Percentiles rank a stretch among this genome's conserved stretches.
Conservation (phyloP, 345 rosid genomes). For the Schrenkiella parvula region DNA sequence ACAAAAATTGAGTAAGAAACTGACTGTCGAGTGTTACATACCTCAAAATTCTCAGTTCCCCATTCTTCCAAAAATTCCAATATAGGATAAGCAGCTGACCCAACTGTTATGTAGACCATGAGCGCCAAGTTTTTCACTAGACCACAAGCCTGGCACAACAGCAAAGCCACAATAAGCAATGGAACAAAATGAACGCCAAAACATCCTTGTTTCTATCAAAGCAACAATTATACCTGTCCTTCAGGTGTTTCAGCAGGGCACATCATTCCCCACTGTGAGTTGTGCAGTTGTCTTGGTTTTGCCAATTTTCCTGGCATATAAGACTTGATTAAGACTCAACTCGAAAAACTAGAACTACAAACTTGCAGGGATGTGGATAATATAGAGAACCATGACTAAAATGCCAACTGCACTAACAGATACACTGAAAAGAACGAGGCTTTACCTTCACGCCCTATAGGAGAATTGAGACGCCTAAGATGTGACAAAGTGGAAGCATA, state of each 20-base stretch:
- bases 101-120: constrained; percentile 97
- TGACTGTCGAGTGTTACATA: constrained; percentile 25
- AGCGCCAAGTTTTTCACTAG: constrained; percentile 94
- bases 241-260: constrained; percentile 99
- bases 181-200: neutral
- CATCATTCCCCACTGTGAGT: constrained; percentile 99
- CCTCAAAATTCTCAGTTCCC: constrained; percentile 99
- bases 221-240: constrained; percentile 65
- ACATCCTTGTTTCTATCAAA: constrained; percentile 13
- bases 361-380: neutral
- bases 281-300: constrained; percentile 96
- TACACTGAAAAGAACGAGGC: constrained; percentile 12
- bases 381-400: neutral
- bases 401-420: constrained; percentile 1
- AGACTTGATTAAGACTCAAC: constrained; percentile 17
- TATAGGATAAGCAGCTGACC: constrained; percentile 93
- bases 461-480: constrained; percentile 93
- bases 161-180: neutral
- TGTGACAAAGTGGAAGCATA: constrained; percentile 96
- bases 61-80: constrained; percentile 92
- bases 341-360: neutral
- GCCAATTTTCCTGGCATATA: constrained; percentile 80
- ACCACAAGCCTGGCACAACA: constrained; percentile 76
- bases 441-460: constrained; percentile 97
- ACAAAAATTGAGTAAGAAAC: neutral